These are phyloP conservation scores for Rhytidhysteron rufulum DNA, from an alignment of 2,329 filamentous ascomycete genomes.

Conservation along the genomic window DNA sequence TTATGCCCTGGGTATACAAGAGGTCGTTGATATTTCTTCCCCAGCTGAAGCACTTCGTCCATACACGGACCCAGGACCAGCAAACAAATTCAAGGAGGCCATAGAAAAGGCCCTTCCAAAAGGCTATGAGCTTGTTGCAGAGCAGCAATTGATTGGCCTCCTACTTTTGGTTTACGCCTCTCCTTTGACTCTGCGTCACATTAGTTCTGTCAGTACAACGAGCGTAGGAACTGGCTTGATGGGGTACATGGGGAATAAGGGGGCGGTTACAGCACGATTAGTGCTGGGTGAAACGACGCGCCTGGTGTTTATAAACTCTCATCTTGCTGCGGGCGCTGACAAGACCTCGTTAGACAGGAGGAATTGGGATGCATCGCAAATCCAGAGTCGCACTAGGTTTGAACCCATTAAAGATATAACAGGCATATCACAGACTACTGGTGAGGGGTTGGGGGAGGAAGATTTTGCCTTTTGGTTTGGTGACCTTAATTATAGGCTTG, in stretches of 20 bases:
- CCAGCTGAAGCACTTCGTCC: constrained; percentile 73
- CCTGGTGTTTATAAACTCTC: constrained; percentile 85
- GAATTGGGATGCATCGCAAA: constrained; percentile 85
- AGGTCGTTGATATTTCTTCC: constrained; percentile 82
- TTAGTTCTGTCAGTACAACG: constrained; percentile 77
- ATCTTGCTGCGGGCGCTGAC: constrained; percentile 84
- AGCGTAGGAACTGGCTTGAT: constrained; percentile 85
- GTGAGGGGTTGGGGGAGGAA: constrained; percentile 77
- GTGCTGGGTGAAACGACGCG: constrained; percentile 86
- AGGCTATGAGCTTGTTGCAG: constrained; percentile 72
- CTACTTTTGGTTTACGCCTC: constrained; percentile 83
- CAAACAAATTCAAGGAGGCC: constrained; percentile 76
- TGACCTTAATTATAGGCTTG: constrained; percentile 90
- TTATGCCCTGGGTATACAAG: constrained; percentile 87
- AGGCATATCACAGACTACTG: constrained; percentile 53
- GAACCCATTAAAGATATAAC: constrained; percentile 65
- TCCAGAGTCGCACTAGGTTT: constrained; percentile 72
- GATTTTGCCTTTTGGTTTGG: constrained; percentile 97
- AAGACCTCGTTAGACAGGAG: constrained; percentile 73
- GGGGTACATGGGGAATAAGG: constrained; percentile 96
- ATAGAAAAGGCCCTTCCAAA: constrained; percentile 69
- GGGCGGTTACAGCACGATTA: constrained; percentile 75
- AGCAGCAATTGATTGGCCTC: constrained; percentile 83
- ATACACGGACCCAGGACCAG: constrained; percentile 68
- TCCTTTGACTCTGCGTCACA: constrained; percentile 65